Conservation (phyloP, 1,284 basidiomycete species). For the Lignosus rhinocerotis region DNA sequence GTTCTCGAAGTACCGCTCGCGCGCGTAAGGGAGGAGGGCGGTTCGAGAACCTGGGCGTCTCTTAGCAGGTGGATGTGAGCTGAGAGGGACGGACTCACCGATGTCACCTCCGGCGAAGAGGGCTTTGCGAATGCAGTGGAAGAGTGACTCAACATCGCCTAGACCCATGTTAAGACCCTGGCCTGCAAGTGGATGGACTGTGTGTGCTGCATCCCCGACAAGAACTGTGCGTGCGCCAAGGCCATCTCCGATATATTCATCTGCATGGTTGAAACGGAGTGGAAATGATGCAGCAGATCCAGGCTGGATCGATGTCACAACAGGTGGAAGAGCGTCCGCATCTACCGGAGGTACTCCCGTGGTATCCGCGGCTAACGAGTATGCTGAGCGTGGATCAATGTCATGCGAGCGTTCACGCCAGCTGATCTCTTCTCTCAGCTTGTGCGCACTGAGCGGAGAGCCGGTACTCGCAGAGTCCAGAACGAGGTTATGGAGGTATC, state of each 20-base stretch:
- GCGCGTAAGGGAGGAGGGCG: slow-evolving; percentile 74
- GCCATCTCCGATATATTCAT: slow-evolving; percentile 81
- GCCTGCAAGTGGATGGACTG: slow-evolving; percentile 95
- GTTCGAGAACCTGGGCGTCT: slow-evolving; percentile 69
- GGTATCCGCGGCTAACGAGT: slow-evolving; percentile 47
- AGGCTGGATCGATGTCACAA: slow-evolving; percentile 71
- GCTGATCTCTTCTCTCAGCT: slow-evolving; percentile 58
- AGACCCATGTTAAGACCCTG: slow-evolving; percentile 96
- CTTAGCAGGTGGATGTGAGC: neutral
- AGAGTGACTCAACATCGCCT: slow-evolving; percentile 77
- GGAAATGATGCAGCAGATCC: slow-evolving; percentile 91
- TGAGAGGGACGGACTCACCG: slow-evolving; percentile 47
- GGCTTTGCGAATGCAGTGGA: slow-evolving; percentile 60
- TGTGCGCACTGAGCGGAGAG: slow-evolving; percentile 42
- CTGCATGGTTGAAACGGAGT: slow-evolving; percentile 84
- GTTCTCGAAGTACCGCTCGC: slow-evolving; percentile 82
- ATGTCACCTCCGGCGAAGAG: slow-evolving; percentile 74
- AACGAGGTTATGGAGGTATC: slow-evolving; percentile 66
- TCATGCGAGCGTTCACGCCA: slow-evolving; percentile 71
- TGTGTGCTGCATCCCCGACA: slow-evolving; percentile 96
- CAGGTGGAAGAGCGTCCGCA: slow-evolving; percentile 70
- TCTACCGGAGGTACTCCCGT: slow-evolving; percentile 64
- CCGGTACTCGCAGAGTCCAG: slow-evolving; percentile 52
- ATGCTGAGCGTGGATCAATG: slow-evolving; percentile 62
- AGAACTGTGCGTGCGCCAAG: slow-evolving; percentile 75